Base-by-base conservation (phyloP, 2,329 filamentous ascomycete species). In the Pseudonectria buxi region DNA sequence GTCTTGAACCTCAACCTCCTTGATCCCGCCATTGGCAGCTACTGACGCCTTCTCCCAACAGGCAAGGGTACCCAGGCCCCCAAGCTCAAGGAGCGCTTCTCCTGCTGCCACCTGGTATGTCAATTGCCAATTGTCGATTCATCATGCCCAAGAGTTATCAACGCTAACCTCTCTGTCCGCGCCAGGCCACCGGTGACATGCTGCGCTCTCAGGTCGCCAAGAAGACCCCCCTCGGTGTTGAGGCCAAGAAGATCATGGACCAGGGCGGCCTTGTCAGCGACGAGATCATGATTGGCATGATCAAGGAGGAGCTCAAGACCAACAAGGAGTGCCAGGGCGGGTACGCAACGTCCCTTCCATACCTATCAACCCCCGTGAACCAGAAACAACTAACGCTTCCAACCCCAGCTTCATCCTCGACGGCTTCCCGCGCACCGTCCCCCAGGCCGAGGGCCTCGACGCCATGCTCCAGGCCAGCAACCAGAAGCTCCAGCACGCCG, bases 161-260 rank as follows among this genome's bases (percentile, higher is more conserved):
- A 36, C 31, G 18, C 48, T 52, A 40, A 51, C 35, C 5, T 32
- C 11, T 26, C 28, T 35, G 14, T 50, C 38, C 36, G 26, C 35
- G 40, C 37, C 39, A 95, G 89, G 92, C 92, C 46, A 98, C 92
- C 41, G 92, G 92, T 63, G 92, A 98, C 68, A 98, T 98, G 92
- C 78, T 98, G 58, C 88, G 92, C 58, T 94, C 89, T 51, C 92
- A 98, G 68, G 92, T 98, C 59, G 85, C 90, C 49, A 94, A 94
- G 71, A 95, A 96, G 81, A 98, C 92, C 39, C 68, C 85, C 41
- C 80, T 98, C 48, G 92, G 92, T 53, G 79, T 85, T 60, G 88
- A 95, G 72, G 92, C 92, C 50, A 98, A 98, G 82, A 96, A 96
- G 81, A 98, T 98, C 66, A 98, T 98, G 92, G 92, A 98, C 61